Percentiles rank a stretch among this genome's conserved stretches.
These are phyloP conservation scores for Trichoderma gracile DNA, from an alignment of 2,329 filamentous ascomycete species.

Conservation along the genomic window DNA sequence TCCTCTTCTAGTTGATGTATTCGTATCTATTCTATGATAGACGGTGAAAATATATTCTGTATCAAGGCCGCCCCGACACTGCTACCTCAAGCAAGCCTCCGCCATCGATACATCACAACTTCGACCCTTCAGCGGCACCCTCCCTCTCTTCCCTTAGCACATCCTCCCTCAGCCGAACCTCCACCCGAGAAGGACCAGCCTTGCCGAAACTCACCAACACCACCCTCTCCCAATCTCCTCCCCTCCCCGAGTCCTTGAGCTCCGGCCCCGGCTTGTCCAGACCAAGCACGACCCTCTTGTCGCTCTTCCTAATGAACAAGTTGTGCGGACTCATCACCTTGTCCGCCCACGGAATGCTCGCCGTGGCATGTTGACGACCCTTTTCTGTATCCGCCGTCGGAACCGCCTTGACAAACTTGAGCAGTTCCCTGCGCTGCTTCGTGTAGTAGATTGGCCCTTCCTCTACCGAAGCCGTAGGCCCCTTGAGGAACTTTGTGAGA, in stretches of 20 bases:
- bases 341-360: constrained; percentile 56
- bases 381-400: constrained; percentile 46
- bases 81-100: not conserved
- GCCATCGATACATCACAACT: constrained; percentile 31
- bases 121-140: constrained; percentile 32
- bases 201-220: constrained; percentile 57
- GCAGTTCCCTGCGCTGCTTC: constrained; percentile 53
- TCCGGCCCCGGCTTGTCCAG: constrained; percentile 61
- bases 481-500: constrained; percentile 54
- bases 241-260: constrained; percentile 48
- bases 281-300: constrained; percentile 53
- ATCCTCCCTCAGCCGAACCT: constrained; percentile 53
- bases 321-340: constrained; percentile 62
- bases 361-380: constrained; percentile 44
- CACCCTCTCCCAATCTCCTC: constrained; percentile 61
- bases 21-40: not conserved
- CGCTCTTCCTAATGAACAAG: constrained; percentile 47
- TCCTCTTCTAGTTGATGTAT: not conserved
- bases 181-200: constrained; percentile 53
- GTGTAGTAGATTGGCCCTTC: constrained; percentile 42
- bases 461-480: constrained; percentile 34
- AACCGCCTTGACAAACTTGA: constrained; percentile 52
- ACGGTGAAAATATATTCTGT: not conserved
- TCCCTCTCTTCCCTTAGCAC: constrained; percentile 50
- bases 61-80: not conserved